These are phyloP conservation scores for Aristolochia contorta DNA, from an alignment of 164 flowering plant genomes.

Conservation along the genomic window DNA sequence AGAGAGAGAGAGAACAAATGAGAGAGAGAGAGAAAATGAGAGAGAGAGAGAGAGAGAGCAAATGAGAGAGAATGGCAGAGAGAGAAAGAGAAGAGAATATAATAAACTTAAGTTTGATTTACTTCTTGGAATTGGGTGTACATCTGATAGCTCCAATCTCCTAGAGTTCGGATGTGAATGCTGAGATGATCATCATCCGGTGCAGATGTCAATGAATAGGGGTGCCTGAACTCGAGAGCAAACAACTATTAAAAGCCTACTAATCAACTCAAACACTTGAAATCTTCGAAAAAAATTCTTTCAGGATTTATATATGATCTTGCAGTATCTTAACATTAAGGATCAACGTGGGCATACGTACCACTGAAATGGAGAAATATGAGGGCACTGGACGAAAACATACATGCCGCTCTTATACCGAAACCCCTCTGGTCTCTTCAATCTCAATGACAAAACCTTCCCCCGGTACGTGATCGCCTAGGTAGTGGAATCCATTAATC, in stretches of 20 bases:
- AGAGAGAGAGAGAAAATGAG: no score
- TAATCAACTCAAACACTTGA: no score
- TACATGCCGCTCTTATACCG: slow-evolving; percentile 40
- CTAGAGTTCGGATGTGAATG: slow-evolving; percentile 36
- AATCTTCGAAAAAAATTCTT: no score
- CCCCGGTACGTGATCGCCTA: slow-evolving; percentile 32
- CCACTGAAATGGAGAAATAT: slow-evolving; percentile 46
- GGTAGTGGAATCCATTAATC: neutral
- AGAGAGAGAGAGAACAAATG: no score
- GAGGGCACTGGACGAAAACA: slow-evolving; percentile 38
- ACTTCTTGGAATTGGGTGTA: slow-evolving; percentile 39
- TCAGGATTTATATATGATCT: no score
- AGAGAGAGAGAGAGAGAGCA: no score
- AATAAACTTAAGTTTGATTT: no score
- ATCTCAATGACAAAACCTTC: slow-evolving; percentile 32
- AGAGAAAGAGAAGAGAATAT: no score
- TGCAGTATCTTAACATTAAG: no score
- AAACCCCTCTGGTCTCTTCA: slow-evolving; percentile 35
- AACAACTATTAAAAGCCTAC: no score
- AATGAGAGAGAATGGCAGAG: no score
- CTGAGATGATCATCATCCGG: slow-evolving; percentile 31
- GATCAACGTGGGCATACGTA: slow-evolving; percentile 2
- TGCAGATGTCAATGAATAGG: slow-evolving; percentile 43
- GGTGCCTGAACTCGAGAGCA: slow-evolving; percentile 44
- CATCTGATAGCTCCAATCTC: slow-evolving; percentile 46